Base-by-base conservation (phyloP, 2,329 filamentous ascomycete genomes). In the Colletotrichum tabaci region DNA sequence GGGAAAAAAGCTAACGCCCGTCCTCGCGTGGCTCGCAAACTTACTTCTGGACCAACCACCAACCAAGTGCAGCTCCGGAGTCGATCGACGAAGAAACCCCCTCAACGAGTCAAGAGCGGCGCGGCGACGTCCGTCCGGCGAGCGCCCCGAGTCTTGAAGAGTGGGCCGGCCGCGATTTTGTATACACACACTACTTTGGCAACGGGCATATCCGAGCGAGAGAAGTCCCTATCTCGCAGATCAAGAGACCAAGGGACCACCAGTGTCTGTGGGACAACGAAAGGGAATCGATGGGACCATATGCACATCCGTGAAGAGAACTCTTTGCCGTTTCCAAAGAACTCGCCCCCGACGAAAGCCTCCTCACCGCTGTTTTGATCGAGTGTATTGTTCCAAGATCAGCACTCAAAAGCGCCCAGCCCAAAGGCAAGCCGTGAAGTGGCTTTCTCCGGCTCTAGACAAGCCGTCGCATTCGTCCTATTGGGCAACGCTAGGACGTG, bases 341-440 rank as follows among this genome's bases (percentile, higher is more conserved):
- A 47, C 26, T 26, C 26, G 26, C 4, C 56, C 56, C 50, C 61
- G 58, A 67, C 21, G 52, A 61, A 23, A 62, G 26, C 26, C 26
- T 26, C 60, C 68, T 67, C 64, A 71, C 68, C 68, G 68, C 68
- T 47, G 35, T 68, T 71, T 68, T 26, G 56, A 61, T 52, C 46
- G 47, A 40, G 44, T 8, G 21, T 26, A 9, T 47, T 49, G 30
- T 18, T 38, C 13, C 23, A 18, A 60, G 57, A 68, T 63, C 65
- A 58, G 46, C 68, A 55, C 38, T 44, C 35, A 8, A 21, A 26
- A 26, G n/a, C 18, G 47, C 13, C 15, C 57, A 55, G 57, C 16
- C 49, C 47, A 15, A 71, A 26, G 26, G 26, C 26, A 26, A 26
- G 67, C 57, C 42, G 35, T n/a, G 26, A 26, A 50, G 50, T 46